Conservation (phyloP, 306 rosid species). For the Gastrolobium bilobum region DNA sequence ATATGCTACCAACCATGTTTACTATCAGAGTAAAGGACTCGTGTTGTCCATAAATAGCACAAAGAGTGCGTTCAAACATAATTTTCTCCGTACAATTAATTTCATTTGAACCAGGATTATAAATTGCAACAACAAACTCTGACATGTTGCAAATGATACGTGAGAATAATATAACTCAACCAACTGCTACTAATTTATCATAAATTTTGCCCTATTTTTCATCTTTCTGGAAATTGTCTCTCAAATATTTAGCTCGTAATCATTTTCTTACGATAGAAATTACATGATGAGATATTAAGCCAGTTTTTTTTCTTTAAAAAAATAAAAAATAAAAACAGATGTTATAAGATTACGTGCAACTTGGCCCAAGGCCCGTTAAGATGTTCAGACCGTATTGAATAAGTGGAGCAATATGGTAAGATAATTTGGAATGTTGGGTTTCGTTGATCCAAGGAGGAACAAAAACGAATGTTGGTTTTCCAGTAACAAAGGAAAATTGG, state of each 20-base stretch:
- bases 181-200: no score
- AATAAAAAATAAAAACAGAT: not conserved
- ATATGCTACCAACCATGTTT: conserved; percentile 7
- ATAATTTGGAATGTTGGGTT: no score
- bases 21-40: not conserved
- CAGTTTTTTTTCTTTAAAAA: not conserved
- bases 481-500: not conserved
- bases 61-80: not conserved
- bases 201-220: no score
- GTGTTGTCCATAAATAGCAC: not conserved
- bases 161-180: no score
- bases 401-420: no score
- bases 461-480: not conserved
- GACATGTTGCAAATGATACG: not conserved
- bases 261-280: not conserved
- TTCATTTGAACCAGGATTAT: not conserved
- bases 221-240: no score
- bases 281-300: no score
- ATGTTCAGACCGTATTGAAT: not conserved
- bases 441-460: no score
- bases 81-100: not conserved
- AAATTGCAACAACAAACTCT: conserved; percentile 1
- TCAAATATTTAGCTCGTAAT: not conserved
- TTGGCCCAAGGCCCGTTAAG: not conserved
- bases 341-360: not conserved